A percentile compares a stretch with the other conserved stretches of the same genome.
phyloP scores from a whole-genome alignment of 2,329 filamentous ascomycete species.

The Arthrobotrys entomopaga region DNA sequence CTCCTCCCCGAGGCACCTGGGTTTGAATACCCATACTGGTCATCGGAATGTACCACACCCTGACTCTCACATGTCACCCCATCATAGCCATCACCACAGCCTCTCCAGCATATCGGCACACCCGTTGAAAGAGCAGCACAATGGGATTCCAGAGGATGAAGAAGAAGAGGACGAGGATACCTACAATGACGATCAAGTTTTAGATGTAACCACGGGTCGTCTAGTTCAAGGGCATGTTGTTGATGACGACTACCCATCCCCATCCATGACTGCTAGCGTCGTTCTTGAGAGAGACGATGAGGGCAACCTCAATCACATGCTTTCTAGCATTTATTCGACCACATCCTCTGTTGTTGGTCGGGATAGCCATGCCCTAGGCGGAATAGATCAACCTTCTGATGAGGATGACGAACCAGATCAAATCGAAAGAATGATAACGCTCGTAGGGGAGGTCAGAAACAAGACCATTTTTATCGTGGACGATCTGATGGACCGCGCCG shows the following conservation, averaged over 20 bases:
- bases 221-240: slow-evolving; percentile 95
- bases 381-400: slow-evolving; percentile 85
- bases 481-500: slow-evolving; percentile 98
- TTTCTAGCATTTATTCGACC: slow-evolving; percentile 79
- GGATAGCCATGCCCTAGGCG: slow-evolving; percentile 78
- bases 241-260: slow-evolving; percentile 88
- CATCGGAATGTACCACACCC: slow-evolving; percentile 52
- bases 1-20: slow-evolving; percentile 41
- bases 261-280: slow-evolving; percentile 71
- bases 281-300: slow-evolving; percentile 66
- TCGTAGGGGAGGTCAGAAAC: slow-evolving; percentile 93
- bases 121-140: slow-evolving; percentile 50
- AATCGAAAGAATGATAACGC: slow-evolving; percentile 91
- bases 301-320: slow-evolving; percentile 82
- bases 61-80: slow-evolving; percentile 51
- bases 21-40: slow-evolving; percentile 32
- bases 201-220: slow-evolving; percentile 89
- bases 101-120: slow-evolving; percentile 33
- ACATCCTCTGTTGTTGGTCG: slow-evolving; percentile 78
- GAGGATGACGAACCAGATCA: slow-evolving; percentile 91
- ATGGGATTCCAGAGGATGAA: slow-evolving; percentile 39
- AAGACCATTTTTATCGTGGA: slow-evolving; percentile 93
- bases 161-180: slow-evolving; percentile 64
- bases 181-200: slow-evolving; percentile 82
- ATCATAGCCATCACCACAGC: slow-evolving; percentile 41